Conservation (phyloP, 2,329 filamentous ascomycete genomes). For the Cordyceps fumosorosea region DNA sequence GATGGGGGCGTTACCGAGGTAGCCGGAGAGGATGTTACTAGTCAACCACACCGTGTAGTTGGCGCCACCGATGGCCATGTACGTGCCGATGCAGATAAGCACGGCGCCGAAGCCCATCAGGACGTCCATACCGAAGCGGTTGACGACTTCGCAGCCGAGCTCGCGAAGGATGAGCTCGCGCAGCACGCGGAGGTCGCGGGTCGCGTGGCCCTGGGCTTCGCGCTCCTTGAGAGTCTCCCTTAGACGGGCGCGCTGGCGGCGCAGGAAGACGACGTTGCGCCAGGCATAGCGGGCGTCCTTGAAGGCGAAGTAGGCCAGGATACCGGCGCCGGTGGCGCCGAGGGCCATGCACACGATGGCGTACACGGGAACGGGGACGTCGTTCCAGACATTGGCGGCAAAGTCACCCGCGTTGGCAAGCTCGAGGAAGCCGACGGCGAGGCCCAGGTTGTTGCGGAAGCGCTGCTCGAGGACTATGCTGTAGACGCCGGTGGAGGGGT, state of each 20-base stretch:
- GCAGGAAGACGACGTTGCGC: constrained; percentile 39
- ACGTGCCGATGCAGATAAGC: constrained; percentile 44
- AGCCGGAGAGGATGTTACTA: constrained; percentile 49
- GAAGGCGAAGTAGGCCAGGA: constrained; percentile 39
- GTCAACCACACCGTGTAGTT: constrained; percentile 34
- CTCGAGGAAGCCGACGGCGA: constrained; percentile 43
- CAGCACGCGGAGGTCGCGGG: constrained; percentile 27
- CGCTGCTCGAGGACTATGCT: constrained; percentile 13
- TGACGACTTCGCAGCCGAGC: constrained; percentile 42
- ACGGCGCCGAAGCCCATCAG: constrained; percentile 43
- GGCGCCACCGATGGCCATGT: constrained; percentile 46
- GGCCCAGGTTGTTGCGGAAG: constrained; percentile 24
- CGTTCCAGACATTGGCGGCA: constrained; percentile 52
- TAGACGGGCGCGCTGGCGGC: constrained; percentile 32
- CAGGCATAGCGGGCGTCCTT: constrained; percentile 37
- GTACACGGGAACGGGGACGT: constrained; percentile 40
- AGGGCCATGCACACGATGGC: constrained; percentile 46
- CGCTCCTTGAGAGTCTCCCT: constrained; percentile 17
- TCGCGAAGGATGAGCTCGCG: constrained; percentile 42
- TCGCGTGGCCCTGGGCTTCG: constrained; percentile 2
- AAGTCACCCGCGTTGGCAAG: constrained; percentile 51
- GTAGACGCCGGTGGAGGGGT: constrained; percentile 5
- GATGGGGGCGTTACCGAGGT: constrained; percentile 45
- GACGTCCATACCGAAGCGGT: constrained; percentile 44
- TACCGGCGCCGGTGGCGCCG: constrained; percentile 40